Percentiles rank a stretch among this genome's conserved stretches.
Conservation (phyloP, 2,329 filamentous ascomycete genomes). For the Ascochyta koolunga region DNA sequence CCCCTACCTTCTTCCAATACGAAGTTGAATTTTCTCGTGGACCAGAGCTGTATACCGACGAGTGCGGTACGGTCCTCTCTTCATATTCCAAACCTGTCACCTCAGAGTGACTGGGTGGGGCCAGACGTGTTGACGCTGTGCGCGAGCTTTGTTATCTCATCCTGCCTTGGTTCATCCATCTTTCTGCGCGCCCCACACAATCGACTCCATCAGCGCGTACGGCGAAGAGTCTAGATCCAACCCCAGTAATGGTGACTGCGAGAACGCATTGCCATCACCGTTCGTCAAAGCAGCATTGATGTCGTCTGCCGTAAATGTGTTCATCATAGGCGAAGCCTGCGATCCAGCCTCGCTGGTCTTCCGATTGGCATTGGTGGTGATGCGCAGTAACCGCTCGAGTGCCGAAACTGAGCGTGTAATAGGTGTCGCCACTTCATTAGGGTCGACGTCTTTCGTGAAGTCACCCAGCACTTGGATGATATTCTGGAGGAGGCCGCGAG, state of each 20-base stretch:
- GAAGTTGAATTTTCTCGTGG: not conserved
- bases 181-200: constrained; percentile 52
- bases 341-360: constrained; percentile 39
- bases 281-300: constrained; percentile 44
- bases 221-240: constrained; percentile 52
- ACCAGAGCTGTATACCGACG: not conserved
- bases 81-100: not conserved
- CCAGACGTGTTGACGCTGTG: not conserved
- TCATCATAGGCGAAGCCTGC: constrained; percentile 39
- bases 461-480: constrained; percentile 55
- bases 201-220: constrained; percentile 57
- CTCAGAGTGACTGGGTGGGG: not conserved
- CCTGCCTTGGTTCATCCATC: constrained; percentile 27
- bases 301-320: constrained; percentile 45
- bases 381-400: constrained; percentile 51
- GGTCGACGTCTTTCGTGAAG: constrained; percentile 55
- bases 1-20: not conserved
- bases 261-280: constrained; percentile 38
- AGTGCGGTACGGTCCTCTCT: not conserved
- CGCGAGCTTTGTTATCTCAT: not conserved
- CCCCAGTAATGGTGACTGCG: constrained; percentile 44
- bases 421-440: constrained; percentile 55
- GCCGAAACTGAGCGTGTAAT: constrained; percentile 55
- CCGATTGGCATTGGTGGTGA: constrained; percentile 29
- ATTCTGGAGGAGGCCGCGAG: constrained; percentile 52